Evolutionary conservation across 169 alveolate species (phyloP).

Genomic region (Theileria orientalis): DNA sequence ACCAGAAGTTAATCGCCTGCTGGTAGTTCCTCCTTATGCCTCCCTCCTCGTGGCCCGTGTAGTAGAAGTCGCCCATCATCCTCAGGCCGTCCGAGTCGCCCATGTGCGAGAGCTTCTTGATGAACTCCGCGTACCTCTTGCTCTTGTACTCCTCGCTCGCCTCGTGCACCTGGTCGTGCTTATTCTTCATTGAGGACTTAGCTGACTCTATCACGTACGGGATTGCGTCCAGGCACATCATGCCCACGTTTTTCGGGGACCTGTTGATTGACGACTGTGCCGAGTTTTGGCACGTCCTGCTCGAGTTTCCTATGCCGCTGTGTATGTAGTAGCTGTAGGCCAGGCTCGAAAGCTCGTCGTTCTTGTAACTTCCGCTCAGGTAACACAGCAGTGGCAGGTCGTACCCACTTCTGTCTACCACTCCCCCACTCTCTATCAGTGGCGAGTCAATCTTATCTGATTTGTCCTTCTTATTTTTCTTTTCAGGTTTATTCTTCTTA

Average conservation of each 20-base stretch:
- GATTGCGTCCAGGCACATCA: conserved; percentile 55
- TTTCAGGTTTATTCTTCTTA: not conserved
- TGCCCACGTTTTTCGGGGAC: conserved; percentile 38
- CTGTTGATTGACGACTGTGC: conserved; percentile 62
- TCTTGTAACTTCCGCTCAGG: conserved; percentile 58
- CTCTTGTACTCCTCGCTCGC: conserved; percentile 60
- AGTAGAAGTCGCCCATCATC: conserved; percentile 82
- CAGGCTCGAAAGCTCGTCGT: conserved; percentile 55
- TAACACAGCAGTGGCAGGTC: conserved; percentile 57
- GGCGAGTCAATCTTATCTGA: not conserved
- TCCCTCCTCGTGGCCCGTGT: conserved; percentile 78
- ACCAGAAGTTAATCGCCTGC: conserved; percentile 81
- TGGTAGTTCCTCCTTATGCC: conserved; percentile 66
- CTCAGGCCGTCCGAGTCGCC: conserved; percentile 79
- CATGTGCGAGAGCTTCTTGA: conserved; percentile 70
- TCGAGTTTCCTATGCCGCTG: conserved; percentile 66
- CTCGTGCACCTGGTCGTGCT: conserved; percentile 12
- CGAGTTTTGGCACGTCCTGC: conserved; percentile 54
- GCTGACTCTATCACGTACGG: conserved; percentile 64
- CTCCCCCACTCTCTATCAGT: not conserved
- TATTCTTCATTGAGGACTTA: conserved; percentile 46
- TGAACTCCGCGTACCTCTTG: conserved; percentile 70
- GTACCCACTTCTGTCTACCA: conserved; percentile 39
- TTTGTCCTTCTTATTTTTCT: not conserved
- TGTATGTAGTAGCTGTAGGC: conserved; percentile 71